Percentiles rank a stretch among this genome's conserved stretches.
Conservation (phyloP, 164 flowering plant genomes). For the Vitis rupestris region DNA sequence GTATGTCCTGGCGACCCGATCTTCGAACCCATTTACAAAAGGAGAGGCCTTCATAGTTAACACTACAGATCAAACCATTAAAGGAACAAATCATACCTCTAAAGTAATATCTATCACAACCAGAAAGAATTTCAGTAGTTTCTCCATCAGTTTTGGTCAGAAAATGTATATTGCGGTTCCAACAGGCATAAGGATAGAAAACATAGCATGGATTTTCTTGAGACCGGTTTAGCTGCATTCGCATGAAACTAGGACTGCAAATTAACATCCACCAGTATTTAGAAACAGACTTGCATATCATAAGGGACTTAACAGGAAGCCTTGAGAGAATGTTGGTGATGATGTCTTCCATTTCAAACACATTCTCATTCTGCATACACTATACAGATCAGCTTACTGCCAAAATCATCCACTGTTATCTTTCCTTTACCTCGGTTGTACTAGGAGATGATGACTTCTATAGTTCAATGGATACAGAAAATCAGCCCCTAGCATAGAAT, state of each 20-base stretch:
- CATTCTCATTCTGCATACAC: too few relatives aligned
- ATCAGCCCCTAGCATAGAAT: too few relatives aligned
- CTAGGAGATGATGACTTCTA: too few relatives aligned
- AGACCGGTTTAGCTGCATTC: constrained; percentile 1
- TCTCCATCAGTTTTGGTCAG: background rate
- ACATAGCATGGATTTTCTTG: constrained; percentile 6
- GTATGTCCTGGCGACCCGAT: background rate
- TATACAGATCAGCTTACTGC: too few relatives aligned
- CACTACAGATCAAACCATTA: constrained; percentile 18
- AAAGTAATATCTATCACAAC: background rate
- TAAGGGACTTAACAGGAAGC: constrained; percentile 9
- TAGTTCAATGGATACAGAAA: too few relatives aligned
- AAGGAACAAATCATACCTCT: constrained; percentile 7
- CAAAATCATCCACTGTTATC: too few relatives aligned
- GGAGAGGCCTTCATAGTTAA: background rate
- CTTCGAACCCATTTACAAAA: background rate
- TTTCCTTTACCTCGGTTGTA: too few relatives aligned
- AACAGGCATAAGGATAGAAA: background rate
- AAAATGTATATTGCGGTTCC: background rate
- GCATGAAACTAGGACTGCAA: background rate
- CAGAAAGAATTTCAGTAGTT: background rate
- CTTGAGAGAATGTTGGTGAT: constrained; percentile 7
- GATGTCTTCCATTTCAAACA: background rate
- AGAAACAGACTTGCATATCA: constrained; percentile 2
- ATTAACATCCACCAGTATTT: constrained; percentile 6